Evolutionary conservation across 73 alveolate genomes (phyloP).

Genomic region (Uronychia binucleata): DNA sequence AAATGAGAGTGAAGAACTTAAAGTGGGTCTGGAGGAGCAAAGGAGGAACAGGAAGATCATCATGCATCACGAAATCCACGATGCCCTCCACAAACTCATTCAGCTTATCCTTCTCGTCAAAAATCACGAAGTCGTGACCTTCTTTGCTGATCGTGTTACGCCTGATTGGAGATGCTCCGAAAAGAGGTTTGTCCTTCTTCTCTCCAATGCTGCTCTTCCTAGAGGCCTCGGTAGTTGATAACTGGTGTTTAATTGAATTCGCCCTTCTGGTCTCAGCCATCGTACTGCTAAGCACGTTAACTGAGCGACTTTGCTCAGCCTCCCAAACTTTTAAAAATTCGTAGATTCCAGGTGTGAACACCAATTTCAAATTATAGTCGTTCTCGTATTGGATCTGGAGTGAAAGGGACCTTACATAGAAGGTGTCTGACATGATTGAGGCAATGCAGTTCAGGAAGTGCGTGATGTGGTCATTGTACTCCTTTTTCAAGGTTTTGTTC

Average conservation of each 20-base stretch:
- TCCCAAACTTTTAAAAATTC: constrained; percentile 49
- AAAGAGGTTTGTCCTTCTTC: not conserved
- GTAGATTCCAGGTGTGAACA: constrained; percentile 58
- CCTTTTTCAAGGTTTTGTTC: constrained; percentile 45
- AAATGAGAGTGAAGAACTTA: constrained; percentile 49
- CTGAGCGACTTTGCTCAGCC: not conserved
- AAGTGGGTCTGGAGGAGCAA: constrained; percentile 30
- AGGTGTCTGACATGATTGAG: constrained; percentile 11
- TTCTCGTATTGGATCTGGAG: constrained; percentile 34
- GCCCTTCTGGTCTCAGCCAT: no score
- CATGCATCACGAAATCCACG: constrained; percentile 10
- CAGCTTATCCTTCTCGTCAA: constrained; percentile 32
- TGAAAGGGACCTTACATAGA: not conserved
- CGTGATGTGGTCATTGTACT: constrained; percentile 41
- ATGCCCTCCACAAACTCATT: constrained; percentile 14
- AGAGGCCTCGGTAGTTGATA: no score
- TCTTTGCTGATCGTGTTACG: not conserved
- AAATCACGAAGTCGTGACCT: not conserved
- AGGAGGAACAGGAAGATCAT: constrained; percentile 32
- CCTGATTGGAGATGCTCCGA: not conserved
- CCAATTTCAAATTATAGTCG: constrained; percentile 43
- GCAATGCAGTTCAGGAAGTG: constrained; percentile 23
- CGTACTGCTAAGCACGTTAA: not conserved
- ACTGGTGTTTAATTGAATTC: no score
- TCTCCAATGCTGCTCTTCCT: not conserved